Evolutionary conservation across 2,329 filamentous ascomycete species (phyloP).

Genomic region (Penicillium sp.): DNA sequence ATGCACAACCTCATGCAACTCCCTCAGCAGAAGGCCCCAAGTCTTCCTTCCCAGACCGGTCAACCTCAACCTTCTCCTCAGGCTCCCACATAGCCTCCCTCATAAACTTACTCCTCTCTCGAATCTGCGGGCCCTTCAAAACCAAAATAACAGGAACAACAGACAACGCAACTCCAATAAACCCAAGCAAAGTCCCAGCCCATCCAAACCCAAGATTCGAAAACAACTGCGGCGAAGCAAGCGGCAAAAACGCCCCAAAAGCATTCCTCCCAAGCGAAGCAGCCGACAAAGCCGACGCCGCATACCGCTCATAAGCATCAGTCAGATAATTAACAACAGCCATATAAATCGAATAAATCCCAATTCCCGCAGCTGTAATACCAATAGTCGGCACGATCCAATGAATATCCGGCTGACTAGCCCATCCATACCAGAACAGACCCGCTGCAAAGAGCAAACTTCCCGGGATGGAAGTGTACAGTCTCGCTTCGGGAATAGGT

Average conservation of each 20-base stretch:
- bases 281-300: slow-evolving; percentile 47
- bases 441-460: slow-evolving; percentile 36
- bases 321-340: slow-evolving; percentile 50
- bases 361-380: slow-evolving; percentile 39
- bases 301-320: slow-evolving; percentile 50
- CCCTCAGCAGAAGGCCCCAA: slow-evolving; percentile 1
- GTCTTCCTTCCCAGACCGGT: slow-evolving; percentile 4
- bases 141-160: slow-evolving; percentile 44
- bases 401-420: slow-evolving; percentile 24
- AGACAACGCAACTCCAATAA: slow-evolving; percentile 40
- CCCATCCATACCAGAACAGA: slow-evolving; percentile 41
- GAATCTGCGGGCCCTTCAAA: slow-evolving; percentile 41
- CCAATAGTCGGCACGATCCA: slow-evolving; percentile 37
- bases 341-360: slow-evolving; percentile 46
- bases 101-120: slow-evolving; percentile 30
- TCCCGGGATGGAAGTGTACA: slow-evolving; percentile 44
- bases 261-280: slow-evolving; percentile 46
- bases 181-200: slow-evolving; percentile 45
- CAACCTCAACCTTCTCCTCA: slow-evolving; percentile 13
- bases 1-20: background rate
- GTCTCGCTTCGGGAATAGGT: slow-evolving; percentile 44
- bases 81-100: slow-evolving; percentile 23
- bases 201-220: slow-evolving; percentile 42
- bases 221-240: slow-evolving; percentile 45
- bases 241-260: slow-evolving; percentile 48